These are phyloP conservation scores for Mortierella sp. DNA, from an alignment of 371 early-diverging fungal genomes.

Conservation along the genomic window DNA sequence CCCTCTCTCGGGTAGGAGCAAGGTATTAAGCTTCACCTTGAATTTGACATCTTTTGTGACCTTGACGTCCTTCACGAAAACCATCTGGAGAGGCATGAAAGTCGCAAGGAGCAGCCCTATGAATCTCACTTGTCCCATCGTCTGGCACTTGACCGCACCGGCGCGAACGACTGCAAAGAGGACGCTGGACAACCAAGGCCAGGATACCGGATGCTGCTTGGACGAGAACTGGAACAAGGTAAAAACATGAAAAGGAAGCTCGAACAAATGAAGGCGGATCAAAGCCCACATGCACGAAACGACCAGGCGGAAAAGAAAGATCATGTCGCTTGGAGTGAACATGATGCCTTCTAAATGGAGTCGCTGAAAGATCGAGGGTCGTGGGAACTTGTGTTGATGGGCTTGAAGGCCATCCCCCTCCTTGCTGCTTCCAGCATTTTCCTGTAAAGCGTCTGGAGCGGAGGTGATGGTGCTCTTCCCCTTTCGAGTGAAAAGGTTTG, in stretches of 20 bases:
- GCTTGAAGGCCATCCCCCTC: too few relatives aligned
- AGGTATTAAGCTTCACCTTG: constrained; percentile 16
- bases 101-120: constrained; percentile 2
- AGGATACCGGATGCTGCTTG: constrained; percentile 23
- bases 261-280: constrained; percentile 35
- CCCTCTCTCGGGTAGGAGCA: constrained; percentile 25
- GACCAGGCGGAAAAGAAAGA: constrained; percentile 24
- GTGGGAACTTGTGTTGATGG: background rate
- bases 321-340: constrained; percentile 14
- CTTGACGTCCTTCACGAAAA: constrained; percentile 10
- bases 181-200: constrained; percentile 28
- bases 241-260: constrained; percentile 32
- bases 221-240: constrained; percentile 30
- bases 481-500: constrained; percentile 2
- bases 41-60: constrained; percentile 20
- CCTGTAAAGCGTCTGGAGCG: too few relatives aligned
- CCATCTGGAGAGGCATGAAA: background rate
- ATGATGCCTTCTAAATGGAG: constrained; percentile 27
- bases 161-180: constrained; percentile 17
- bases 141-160: background rate
- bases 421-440: too few relatives aligned
- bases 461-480: background rate
- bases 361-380: constrained; percentile 24
- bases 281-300: constrained; percentile 14
- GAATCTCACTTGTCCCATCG: constrained; percentile 21